Evolutionary conservation across 2,329 filamentous ascomycete species (phyloP).

Genomic region (Colletotrichum camelliae): DNA sequence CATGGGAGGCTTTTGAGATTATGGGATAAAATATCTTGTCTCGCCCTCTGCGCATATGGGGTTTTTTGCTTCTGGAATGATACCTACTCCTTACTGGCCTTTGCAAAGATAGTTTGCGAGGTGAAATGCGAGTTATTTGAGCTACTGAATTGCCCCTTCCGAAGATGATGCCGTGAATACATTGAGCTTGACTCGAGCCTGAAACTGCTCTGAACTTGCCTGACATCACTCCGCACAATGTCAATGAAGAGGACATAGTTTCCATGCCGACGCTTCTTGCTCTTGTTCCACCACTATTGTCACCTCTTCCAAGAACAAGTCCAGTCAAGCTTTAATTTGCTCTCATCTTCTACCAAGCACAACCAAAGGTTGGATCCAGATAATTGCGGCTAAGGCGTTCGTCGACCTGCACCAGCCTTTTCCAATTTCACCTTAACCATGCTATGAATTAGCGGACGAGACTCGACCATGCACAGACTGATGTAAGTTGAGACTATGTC

Average conservation of each 20-base stretch:
- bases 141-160: background rate
- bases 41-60: background rate
- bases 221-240: background rate
- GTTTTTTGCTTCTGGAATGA: constrained; percentile 17
- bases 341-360: no score
- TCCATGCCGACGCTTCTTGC: background rate
- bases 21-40: background rate
- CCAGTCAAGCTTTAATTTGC: no score
- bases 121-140: background rate
- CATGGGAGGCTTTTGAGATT: constrained; percentile 24
- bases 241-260: background rate
- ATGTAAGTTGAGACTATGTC: no score
- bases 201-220: background rate
- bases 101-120: background rate
- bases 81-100: constrained; percentile 3
- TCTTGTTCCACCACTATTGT: no score
- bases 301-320: no score
- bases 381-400: no score
- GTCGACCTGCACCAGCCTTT: no score
- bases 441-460: no score
- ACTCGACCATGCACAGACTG: no score
- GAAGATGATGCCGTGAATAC: background rate
- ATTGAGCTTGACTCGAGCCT: background rate
- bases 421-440: no score
- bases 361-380: no score